Conservation (phyloP, 2,329 filamentous ascomycete species). For the Xylaria sp. region DNA sequence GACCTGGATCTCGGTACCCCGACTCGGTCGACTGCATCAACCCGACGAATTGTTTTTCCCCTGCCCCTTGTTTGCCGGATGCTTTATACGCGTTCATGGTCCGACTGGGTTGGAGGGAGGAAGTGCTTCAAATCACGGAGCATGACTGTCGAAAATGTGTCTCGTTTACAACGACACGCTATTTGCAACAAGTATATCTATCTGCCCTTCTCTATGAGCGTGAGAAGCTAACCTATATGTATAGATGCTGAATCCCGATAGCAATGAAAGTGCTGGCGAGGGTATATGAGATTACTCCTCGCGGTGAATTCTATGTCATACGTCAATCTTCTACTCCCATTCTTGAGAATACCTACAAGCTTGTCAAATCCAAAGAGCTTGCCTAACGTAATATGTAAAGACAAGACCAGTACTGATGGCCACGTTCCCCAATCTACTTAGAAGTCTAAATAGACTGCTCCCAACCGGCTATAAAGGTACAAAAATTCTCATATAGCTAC, state of each 20-base stretch:
- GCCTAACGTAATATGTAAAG: no score
- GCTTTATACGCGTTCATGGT: background rate
- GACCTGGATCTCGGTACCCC: slow-evolving; percentile 12
- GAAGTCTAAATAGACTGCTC: no score
- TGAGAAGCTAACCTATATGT: background rate
- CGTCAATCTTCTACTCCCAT: background rate
- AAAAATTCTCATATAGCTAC: background rate
- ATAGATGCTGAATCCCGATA: background rate
- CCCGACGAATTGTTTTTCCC: background rate
- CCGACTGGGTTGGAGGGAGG: background rate
- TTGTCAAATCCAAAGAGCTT: background rate
- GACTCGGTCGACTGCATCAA: slow-evolving; percentile 3
- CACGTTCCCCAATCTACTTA: background rate
- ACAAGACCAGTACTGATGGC: no score
- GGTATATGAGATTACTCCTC: background rate
- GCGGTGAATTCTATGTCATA: background rate
- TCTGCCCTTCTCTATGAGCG: background rate
- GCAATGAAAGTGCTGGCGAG: background rate
- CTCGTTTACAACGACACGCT: background rate
- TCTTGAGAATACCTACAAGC: background rate
- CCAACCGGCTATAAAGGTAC: background rate
- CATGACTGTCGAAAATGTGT: background rate
- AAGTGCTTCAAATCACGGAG: background rate
- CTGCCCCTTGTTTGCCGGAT: background rate
- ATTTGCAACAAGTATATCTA: background rate